Evolutionary conservation across 75 land plant genomes (phyloP).

Genomic region (Selaginella tamariscina): DNA sequence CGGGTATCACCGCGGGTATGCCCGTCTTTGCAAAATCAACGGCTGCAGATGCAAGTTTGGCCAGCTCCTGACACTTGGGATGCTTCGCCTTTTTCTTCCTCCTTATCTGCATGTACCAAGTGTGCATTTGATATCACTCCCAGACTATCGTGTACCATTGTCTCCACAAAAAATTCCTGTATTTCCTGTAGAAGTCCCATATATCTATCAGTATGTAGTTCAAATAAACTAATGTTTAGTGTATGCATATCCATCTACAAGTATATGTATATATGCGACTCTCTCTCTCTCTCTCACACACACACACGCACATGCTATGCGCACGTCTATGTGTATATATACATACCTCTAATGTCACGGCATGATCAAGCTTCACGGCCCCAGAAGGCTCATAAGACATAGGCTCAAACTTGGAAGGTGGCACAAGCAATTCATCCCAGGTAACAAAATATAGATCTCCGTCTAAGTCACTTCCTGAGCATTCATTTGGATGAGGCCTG

Average conservation of each 20-base stretch:
- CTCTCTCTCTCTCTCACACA: no score
- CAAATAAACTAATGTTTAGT: no score
- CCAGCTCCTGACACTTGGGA: conserved; percentile 51
- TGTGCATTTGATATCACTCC: conserved; percentile 83
- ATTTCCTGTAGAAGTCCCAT: conserved; percentile 88
- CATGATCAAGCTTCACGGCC: conserved; percentile 49
- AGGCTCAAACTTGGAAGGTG: conserved; percentile 35
- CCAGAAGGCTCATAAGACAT: conserved; percentile 58
- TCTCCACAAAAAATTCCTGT: conserved; percentile 70
- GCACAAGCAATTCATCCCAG: conserved; percentile 74
- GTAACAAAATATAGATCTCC: conserved; percentile 66
- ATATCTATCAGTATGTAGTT: no score
- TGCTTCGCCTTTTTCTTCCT: conserved; percentile 52
- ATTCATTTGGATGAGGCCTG: conserved; percentile 95
- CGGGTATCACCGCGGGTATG: conserved; percentile 71
- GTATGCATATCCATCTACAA: no score
- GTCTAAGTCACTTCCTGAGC: conserved; percentile 95
- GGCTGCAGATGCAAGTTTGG: conserved; percentile 65
- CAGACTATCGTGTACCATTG: conserved; percentile 75
- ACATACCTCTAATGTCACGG: conserved; percentile 64
- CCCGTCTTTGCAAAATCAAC: conserved; percentile 96
- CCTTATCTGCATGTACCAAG: conserved; percentile 72
- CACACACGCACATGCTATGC: no score
- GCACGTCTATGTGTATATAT: no score
- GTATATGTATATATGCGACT: no score